Percentiles rank a stretch among this genome's conserved stretches.
Evolutionary conservation across 2,329 filamentous ascomycete species (phyloP).

Genomic region (Colletotrichum liaoningense): DNA sequence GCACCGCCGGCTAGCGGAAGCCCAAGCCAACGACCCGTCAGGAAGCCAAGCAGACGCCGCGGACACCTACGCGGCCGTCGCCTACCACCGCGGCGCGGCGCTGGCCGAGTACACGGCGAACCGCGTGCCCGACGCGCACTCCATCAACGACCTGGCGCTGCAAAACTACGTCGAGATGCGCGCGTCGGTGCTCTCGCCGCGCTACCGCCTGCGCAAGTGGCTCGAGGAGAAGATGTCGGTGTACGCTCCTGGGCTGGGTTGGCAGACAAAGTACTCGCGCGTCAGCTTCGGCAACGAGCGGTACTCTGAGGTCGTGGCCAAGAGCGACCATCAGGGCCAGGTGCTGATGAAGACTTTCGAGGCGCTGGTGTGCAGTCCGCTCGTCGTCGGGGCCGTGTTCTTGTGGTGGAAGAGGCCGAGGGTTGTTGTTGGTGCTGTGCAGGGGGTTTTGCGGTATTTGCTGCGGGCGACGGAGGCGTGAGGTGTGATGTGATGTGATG

Average conservation of each 20-base stretch:
- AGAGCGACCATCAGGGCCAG: constrained; percentile 76
- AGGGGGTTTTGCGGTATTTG: constrained; percentile 9
- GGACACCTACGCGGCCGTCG: constrained; percentile 62
- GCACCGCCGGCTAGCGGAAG: constrained; percentile 61
- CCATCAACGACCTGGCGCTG: constrained; percentile 92
- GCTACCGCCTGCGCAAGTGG: constrained; percentile 85
- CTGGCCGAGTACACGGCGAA: constrained; percentile 80
- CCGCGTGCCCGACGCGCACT: constrained; percentile 82
- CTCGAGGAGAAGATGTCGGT: constrained; percentile 87
- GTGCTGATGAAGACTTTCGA: constrained; percentile 57
- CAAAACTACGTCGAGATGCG: constrained; percentile 97
- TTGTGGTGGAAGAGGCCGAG: constrained; percentile 37
- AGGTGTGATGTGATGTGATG: neutral
- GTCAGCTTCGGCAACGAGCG: constrained; percentile 94
- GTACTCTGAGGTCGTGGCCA: constrained; percentile 83
- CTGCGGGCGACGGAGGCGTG: neutral
- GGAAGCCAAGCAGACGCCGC: constrained; percentile 39
- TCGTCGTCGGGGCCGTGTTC: constrained; percentile 26
- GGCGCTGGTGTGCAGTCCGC: constrained; percentile 31
- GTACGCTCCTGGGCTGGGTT: constrained; percentile 81
- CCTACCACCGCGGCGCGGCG: constrained; percentile 74
- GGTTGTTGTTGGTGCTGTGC: constrained; percentile 17
- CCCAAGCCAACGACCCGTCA: constrained; percentile 50
- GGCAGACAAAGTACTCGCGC: constrained; percentile 91
- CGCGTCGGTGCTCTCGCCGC: constrained; percentile 79